Conservation (phyloP, 306 rosid genomes). For the Astragalus glycyphyllos region DNA sequence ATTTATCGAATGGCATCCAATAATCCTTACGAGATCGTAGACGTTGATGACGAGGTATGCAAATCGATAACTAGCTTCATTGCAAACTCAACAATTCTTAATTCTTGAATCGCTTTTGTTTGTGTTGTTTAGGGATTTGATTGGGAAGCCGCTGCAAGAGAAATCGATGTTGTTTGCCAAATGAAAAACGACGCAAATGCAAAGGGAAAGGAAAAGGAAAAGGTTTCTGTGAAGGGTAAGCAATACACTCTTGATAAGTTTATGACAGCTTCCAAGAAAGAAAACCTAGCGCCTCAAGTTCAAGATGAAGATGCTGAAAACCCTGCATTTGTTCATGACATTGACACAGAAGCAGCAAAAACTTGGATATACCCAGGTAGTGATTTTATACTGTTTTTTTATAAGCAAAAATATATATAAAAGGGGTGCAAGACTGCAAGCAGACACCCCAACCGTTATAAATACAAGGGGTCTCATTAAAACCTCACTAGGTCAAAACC, state of each 20-base stretch:
- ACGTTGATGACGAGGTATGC: slow-evolving; percentile 61
- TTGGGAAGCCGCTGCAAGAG: slow-evolving; percentile 87
- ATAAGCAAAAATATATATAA: too few relatives aligned
- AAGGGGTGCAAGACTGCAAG: too few relatives aligned
- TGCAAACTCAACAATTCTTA: neutral
- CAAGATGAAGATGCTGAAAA: slow-evolving; percentile 15
- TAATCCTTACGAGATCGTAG: slow-evolving; percentile 49
- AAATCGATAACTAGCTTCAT: neutral
- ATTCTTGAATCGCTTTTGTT: neutral
- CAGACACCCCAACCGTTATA: too few relatives aligned
- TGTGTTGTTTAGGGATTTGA: slow-evolving; percentile 61
- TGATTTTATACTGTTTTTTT: too few relatives aligned
- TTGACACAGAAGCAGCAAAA: slow-evolving; percentile 78
- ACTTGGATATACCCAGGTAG: slow-evolving; percentile 94
- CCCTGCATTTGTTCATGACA: slow-evolving; percentile 43
- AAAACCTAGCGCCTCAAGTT: slow-evolving; percentile 37
- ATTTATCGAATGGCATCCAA: slow-evolving; percentile 57
- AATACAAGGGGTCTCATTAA: too few relatives aligned
- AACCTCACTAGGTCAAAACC: too few relatives aligned
- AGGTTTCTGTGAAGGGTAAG: slow-evolving; percentile 34
- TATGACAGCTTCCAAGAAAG: slow-evolving; percentile 44
- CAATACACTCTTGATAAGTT: slow-evolving; percentile 72
- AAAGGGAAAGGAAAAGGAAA: slow-evolving; percentile 28
- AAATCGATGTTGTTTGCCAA: slow-evolving; percentile 61
- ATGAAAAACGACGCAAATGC: slow-evolving; percentile 3